These are phyloP conservation scores for Penicillium sp. DNA, from an alignment of 2,329 filamentous ascomycete species.

Conservation along the genomic window DNA sequence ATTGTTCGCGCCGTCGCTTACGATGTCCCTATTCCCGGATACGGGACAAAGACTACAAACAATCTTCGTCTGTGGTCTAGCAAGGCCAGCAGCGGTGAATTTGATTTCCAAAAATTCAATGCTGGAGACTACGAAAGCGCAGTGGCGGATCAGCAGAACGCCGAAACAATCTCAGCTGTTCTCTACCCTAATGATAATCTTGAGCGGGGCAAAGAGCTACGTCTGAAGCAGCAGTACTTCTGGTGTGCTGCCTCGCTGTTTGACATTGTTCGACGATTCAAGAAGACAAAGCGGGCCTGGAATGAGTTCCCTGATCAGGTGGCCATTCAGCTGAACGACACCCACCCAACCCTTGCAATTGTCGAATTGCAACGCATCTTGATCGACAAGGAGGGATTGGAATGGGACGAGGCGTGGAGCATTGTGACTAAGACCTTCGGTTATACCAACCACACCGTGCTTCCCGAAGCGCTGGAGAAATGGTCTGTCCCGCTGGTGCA, in stretches of 20 bases:
- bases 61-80: conserved; percentile 97
- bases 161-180: conserved; percentile 98
- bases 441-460: conserved; percentile 97
- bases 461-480: conserved; percentile 95
- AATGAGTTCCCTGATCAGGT: conserved; percentile 89
- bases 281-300: conserved; percentile 92
- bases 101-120: conserved; percentile 99
- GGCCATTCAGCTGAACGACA: conserved; percentile 97
- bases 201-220: conserved; percentile 92
- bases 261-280: conserved; percentile 96
- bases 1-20: conserved; percentile 89
- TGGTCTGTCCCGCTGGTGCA: conserved; percentile 94
- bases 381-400: conserved; percentile 81
- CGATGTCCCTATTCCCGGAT: conserved; percentile 89
- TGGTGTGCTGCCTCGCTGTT: conserved; percentile 97
- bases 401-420: conserved; percentile 90
- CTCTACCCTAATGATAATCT: conserved; percentile 98
- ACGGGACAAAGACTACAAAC: conserved; percentile 85
- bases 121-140: conserved; percentile 96
- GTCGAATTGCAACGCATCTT: conserved; percentile 94
- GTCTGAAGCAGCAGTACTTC: conserved; percentile 99
- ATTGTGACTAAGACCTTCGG: conserved; percentile 79
- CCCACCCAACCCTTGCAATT: conserved; percentile 92
- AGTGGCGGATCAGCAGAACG: conserved; percentile 94
- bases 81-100: conserved; percentile 94